These are phyloP conservation scores for Penicillium riverlandense DNA, from an alignment of 495 filamentous ascomycete genomes.

Conservation along the genomic window DNA sequence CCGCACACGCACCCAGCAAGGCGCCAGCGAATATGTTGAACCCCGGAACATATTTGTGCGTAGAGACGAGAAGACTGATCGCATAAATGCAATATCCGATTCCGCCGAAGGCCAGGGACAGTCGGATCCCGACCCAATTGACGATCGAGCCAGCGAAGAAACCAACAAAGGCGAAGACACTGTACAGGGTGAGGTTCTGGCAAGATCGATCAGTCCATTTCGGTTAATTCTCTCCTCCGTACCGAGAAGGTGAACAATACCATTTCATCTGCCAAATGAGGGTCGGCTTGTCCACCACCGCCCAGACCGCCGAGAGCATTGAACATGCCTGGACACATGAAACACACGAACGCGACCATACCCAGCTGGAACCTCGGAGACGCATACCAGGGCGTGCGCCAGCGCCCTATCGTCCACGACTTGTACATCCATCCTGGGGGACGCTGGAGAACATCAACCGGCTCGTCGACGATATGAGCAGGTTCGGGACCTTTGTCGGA, in stretches of 20 bases:
- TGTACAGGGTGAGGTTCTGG: constrained; percentile 55
- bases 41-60: constrained; percentile 60
- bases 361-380: constrained; percentile 53
- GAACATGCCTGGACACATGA: constrained; percentile 79
- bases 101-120: constrained; percentile 38
- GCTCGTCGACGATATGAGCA: too few relatives aligned
- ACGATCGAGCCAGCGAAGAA: constrained; percentile 48
- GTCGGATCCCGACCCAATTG: constrained; percentile 37
- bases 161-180: constrained; percentile 45
- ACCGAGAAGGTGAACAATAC: constrained; percentile 9
- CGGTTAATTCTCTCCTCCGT: not conserved
- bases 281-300: constrained; percentile 42
- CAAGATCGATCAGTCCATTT: not conserved
- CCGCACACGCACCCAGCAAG: constrained; percentile 41
- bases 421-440: constrained; percentile 41
- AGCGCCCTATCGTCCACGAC: constrained; percentile 37
- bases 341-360: constrained; percentile 58
- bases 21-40: constrained; percentile 64
- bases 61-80: constrained; percentile 49
- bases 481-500: too few relatives aligned
- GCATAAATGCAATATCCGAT: constrained; percentile 41
- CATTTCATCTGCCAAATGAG: constrained; percentile 32
- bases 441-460: too few relatives aligned
- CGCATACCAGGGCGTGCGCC: constrained; percentile 58
- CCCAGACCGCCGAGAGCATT: constrained; percentile 56